Evolutionary conservation across 1,139 yeast genomes (phyloP).

Genomic region (Lodderomyces oxycetoniae): DNA sequence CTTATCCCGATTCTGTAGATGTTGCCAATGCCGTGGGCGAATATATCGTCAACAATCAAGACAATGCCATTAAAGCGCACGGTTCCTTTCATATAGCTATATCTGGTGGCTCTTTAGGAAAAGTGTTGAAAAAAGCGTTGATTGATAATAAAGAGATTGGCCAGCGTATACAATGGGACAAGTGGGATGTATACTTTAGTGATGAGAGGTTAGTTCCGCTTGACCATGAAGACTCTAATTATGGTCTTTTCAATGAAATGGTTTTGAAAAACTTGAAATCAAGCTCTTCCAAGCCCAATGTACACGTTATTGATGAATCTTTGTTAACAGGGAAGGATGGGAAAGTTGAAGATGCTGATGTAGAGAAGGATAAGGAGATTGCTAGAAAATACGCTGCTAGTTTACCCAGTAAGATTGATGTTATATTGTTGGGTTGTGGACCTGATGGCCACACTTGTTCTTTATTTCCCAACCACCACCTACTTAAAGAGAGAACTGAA

Average conservation of each 20-base stretch:
- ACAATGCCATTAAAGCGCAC: constrained; percentile 32
- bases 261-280: constrained; percentile 45
- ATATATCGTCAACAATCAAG: constrained; percentile 52
- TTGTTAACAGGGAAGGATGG: constrained; percentile 47
- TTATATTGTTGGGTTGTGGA: constrained; percentile 68
- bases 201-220: constrained; percentile 72
- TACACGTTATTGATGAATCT: constrained; percentile 47
- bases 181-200: constrained; percentile 68
- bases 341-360: constrained; percentile 31
- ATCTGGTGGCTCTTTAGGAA: constrained; percentile 87
- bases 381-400: constrained; percentile 38
- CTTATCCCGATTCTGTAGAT: constrained; percentile 49
- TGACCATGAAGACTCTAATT: constrained; percentile 64
- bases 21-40: constrained; percentile 58
- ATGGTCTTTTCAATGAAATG: constrained; percentile 55
- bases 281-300: constrained; percentile 33
- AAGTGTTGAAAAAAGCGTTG: constrained; percentile 67
- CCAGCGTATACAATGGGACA: constrained; percentile 51
- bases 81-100: constrained; percentile 67
- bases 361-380: constrained; percentile 40
- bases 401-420: constrained; percentile 49
- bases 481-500: constrained; percentile 37
- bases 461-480: constrained; percentile 56
- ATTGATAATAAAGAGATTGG: constrained; percentile 50
- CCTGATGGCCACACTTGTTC: constrained; percentile 84